Percentiles rank a stretch among this genome's conserved stretches.
phyloP scores from a whole-genome alignment of 495 filamentous ascomycete species.

The Aspergillus homomorphus region DNA sequence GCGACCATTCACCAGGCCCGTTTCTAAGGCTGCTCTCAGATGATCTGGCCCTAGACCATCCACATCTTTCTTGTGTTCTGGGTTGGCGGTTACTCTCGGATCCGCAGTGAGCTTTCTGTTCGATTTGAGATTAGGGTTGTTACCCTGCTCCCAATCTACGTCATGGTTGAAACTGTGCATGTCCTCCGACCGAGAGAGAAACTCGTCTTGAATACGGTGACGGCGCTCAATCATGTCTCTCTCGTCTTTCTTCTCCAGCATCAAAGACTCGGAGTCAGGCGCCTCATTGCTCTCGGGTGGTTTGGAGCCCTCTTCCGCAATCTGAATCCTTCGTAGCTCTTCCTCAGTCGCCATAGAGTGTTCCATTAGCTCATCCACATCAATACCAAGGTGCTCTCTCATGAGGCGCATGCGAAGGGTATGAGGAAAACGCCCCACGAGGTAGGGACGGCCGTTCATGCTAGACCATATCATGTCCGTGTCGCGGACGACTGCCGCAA shows the following conservation, averaged over 20 bases:
- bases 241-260: slow-evolving; percentile 46
- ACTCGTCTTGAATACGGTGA: slow-evolving; percentile 59
- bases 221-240: slow-evolving; percentile 54
- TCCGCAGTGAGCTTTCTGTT: slow-evolving; percentile 61
- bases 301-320: slow-evolving; percentile 32
- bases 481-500: slow-evolving; percentile 86
- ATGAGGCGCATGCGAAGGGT: slow-evolving; percentile 91
- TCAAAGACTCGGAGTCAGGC: slow-evolving; percentile 34
- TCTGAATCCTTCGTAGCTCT: slow-evolving; percentile 42
- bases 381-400: slow-evolving; percentile 94
- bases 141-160: slow-evolving; percentile 63
- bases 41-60: slow-evolving; percentile 72
- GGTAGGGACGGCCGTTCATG: slow-evolving; percentile 85
- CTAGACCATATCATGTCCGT: slow-evolving; percentile 90
- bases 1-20: slow-evolving; percentile 55
- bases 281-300: slow-evolving; percentile 24
- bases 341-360: slow-evolving; percentile 60
- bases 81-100: slow-evolving; percentile 59
- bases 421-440: slow-evolving; percentile 89
- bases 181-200: slow-evolving; percentile 56
- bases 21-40: slow-evolving; percentile 55
- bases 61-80: slow-evolving; percentile 69
- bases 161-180: slow-evolving; percentile 85
- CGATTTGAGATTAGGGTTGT: slow-evolving; percentile 58
- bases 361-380: slow-evolving; percentile 87